phyloP scores from a whole-genome alignment of 257 asterid genomes.

The Striga asiatica region DNA sequence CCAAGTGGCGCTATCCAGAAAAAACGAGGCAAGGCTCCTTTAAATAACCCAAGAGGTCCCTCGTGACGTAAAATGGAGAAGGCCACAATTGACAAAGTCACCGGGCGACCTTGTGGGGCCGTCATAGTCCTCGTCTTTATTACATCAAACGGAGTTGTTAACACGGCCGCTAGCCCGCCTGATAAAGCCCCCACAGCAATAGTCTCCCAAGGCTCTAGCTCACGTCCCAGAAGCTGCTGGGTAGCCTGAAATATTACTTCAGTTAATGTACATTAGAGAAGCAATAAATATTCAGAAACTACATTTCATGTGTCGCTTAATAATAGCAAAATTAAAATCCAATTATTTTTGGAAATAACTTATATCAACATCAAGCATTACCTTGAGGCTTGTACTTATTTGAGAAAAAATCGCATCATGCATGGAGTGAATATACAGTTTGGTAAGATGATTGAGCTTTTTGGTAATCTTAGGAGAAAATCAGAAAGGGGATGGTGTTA shows the following conservation, averaged over 20 bases:
- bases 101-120: conserved; percentile 54
- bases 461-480: no score
- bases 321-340: no score
- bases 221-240: conserved; percentile 61
- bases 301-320: no score
- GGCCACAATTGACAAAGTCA: conserved; percentile 49
- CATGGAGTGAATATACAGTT: no score
- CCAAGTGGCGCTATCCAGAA: conserved; percentile 98
- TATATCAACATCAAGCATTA: no score
- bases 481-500: no score
- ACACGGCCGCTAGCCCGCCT: conserved; percentile 81
- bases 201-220: conserved; percentile 91
- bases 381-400: background rate
- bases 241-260: conserved; percentile 36
- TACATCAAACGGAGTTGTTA: conserved; percentile 92
- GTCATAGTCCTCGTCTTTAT: conserved; percentile 93
- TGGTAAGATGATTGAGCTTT: no score
- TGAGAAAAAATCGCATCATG: no score
- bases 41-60: conserved; percentile 80
- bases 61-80: conserved; percentile 66
- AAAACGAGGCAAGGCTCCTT: conserved; percentile 89
- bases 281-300: no score
- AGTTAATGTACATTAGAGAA: no score
- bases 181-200: conserved; percentile 86
- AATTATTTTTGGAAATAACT: no score